phyloP scores from a whole-genome alignment of 257 asterid species.

The Marsdenia floribunda region DNA sequence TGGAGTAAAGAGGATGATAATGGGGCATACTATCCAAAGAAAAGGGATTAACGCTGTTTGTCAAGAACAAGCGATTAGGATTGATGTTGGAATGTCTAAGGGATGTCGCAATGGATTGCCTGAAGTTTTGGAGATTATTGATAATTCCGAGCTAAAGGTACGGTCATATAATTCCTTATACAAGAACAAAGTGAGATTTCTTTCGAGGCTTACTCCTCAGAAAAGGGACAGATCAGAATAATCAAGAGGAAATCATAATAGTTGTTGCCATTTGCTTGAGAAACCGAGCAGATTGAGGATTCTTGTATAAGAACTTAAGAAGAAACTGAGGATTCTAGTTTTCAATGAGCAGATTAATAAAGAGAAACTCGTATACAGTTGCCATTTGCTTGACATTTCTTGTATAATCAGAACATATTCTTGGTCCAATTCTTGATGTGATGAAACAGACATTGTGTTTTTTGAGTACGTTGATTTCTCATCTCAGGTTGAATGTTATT shows the following conservation, averaged over 20 bases:
- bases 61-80: constrained; percentile 62
- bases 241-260: no score
- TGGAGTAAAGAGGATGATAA: constrained; percentile 89
- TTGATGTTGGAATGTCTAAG: constrained; percentile 91
- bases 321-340: no score
- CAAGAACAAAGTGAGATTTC: constrained; percentile 27
- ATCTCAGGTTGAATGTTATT: no score
- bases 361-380: no score
- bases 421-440: no score
- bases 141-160: constrained; percentile 48
- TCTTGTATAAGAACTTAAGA: no score
- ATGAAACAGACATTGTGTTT: no score
- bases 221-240: constrained; percentile 43
- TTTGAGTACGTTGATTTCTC: no score
- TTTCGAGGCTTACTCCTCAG: constrained; percentile 1
- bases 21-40: constrained; percentile 90
- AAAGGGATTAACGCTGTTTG: constrained; percentile 72
- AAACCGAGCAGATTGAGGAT: constrained; percentile 72
- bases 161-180: constrained; percentile 76
- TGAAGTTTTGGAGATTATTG: constrained; percentile 81
- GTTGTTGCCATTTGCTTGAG: no score
- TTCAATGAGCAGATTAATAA: constrained; percentile 48
- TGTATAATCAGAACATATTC: no score
- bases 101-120: constrained; percentile 69
- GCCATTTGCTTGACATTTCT: neutral